Evolutionary conservation across 2,329 filamentous ascomycete genomes (phyloP).

Genomic region (Sclerotinia trifoliorum): DNA sequence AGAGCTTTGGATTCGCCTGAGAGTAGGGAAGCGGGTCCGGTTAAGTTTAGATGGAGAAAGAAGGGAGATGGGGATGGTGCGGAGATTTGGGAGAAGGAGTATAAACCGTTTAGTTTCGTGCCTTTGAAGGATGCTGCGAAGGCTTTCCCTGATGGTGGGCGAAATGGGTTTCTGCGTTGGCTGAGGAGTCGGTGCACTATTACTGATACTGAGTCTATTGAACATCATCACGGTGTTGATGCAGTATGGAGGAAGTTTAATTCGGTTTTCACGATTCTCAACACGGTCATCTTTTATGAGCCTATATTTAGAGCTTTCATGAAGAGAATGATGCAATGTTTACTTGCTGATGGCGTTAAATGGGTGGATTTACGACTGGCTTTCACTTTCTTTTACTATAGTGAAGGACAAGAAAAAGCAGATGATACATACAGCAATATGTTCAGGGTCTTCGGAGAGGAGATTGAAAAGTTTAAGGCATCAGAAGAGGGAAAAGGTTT

Average conservation of each 20-base stretch:
- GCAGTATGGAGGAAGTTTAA: conserved; percentile 82
- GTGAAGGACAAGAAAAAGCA: conserved; percentile 60
- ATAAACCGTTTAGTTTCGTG: conserved; percentile 47
- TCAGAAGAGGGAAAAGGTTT: conserved; percentile 71
- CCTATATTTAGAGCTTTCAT: conserved; percentile 81
- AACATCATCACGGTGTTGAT: conserved; percentile 80
- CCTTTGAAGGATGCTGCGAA: conserved; percentile 61
- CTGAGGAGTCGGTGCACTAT: conserved; percentile 71
- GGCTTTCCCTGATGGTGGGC: conserved; percentile 70
- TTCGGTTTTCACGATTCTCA: conserved; percentile 70
- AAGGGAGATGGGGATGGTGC: conserved; percentile 39
- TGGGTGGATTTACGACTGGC: conserved; percentile 81
- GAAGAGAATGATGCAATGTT: conserved; percentile 64
- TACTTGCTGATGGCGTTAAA: conserved; percentile 77
- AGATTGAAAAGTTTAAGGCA: conserved; percentile 71
- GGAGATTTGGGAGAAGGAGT: conserved; percentile 66
- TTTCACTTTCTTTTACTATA: conserved; percentile 70
- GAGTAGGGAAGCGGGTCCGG: conserved; percentile 52
- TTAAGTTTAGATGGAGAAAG: conserved; percentile 63
- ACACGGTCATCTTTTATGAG: conserved; percentile 81
- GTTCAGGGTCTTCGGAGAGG: conserved; percentile 73
- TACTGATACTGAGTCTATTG: conserved; percentile 67
- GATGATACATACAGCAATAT: conserved; percentile 68
- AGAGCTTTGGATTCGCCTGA: conserved; percentile 53
- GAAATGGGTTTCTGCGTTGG: conserved; percentile 73